Evolutionary conservation across 2,329 filamentous ascomycete genomes (phyloP).

Genomic region (Fusarium pseudograminearum): DNA sequence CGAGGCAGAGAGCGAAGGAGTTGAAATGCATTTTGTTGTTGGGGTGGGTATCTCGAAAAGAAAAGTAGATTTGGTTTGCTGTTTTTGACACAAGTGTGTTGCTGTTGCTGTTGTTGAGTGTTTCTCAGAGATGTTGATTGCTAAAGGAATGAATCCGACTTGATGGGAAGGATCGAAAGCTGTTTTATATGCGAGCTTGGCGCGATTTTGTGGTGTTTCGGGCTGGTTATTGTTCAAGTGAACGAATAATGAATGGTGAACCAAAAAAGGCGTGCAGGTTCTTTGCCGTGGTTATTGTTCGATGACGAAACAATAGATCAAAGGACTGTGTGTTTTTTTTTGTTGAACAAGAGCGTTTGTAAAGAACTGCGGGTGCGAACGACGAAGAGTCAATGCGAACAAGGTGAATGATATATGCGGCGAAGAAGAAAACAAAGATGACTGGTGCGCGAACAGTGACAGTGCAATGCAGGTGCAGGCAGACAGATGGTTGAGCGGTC

Average conservation of each 20-base stretch:
- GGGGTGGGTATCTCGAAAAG: conserved; percentile 28
- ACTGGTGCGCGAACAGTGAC: conserved; percentile 31
- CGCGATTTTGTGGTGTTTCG: conserved; percentile 14
- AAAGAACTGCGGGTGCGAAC: conserved; percentile 36
- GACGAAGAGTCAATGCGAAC: conserved; percentile 19
- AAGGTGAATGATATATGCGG: conserved; percentile 24
- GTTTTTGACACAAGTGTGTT: conserved; percentile 11
- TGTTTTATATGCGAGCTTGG: conserved; percentile 30
- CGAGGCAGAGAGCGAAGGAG: conserved; percentile 56
- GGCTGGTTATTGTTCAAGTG: conserved; percentile 36
- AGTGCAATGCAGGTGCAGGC: conserved; percentile 26
- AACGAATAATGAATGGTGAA: conserved; percentile 35
- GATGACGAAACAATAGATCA: conserved; percentile 21
- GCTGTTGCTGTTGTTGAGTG: conserved; percentile 17
- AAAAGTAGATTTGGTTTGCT: not conserved
- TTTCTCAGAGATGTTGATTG: conserved; percentile 19
- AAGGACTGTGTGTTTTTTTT: conserved; percentile 38
- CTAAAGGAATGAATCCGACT: conserved; percentile 25
- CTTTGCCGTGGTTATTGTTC: conserved; percentile 31
- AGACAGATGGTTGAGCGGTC: conserved; percentile 27
- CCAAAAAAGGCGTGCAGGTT: conserved; percentile 24
- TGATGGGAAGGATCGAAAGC: conserved; percentile 28
- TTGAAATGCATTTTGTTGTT: conserved; percentile 55
- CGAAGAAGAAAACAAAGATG: conserved; percentile 15
- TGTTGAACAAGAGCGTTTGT: conserved; percentile 24